phyloP scores from a whole-genome alignment of 129 eudicot genomes.

The Helianthus annuus region HanXRQr2.0-SUNRISE NC_035441.2:171251335-171251834 shows the following conservation, averaged over 20 bases:
- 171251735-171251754: slow-evolving; percentile 29
- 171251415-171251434: no score
- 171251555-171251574: slow-evolving; percentile 21
- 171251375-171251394: no score
- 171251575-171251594: slow-evolving; percentile 13
- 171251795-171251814: slow-evolving; percentile 18
- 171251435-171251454: neutral
- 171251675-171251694: slow-evolving; percentile 31
- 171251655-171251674: slow-evolving; percentile 23
- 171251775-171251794: slow-evolving; percentile 25
- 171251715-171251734: slow-evolving; percentile 37
- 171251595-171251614: slow-evolving; percentile 18
- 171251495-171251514: slow-evolving; percentile 1
- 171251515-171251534: slow-evolving; percentile 16
- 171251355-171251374: no score
- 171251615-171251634: slow-evolving; percentile 28
- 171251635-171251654: slow-evolving; percentile 32
- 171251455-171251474: slow-evolving; percentile 12
- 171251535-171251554: slow-evolving; percentile 15
- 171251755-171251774: slow-evolving; percentile 32
- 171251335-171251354: no score
- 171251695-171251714: slow-evolving; percentile 19
- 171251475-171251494: no score
- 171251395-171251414: no score
- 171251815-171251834: slow-evolving; percentile 21